Evolutionary conservation across 1,284 basidiomycete species (phyloP).

Genomic region (Macrocystidia cucumis): DNA sequence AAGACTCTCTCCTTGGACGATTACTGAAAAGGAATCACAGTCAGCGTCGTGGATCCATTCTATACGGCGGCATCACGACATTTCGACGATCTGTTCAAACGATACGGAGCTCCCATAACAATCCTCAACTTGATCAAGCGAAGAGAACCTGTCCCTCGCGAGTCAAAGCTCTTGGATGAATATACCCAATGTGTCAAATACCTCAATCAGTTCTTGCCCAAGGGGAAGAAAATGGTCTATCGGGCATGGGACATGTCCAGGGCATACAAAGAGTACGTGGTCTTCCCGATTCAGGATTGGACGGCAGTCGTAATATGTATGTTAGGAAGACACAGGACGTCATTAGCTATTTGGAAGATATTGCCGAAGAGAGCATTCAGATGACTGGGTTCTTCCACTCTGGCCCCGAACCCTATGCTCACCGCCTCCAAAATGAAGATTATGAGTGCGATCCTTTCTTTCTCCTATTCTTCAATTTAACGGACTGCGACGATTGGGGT

Average conservation of each 20-base stretch:
- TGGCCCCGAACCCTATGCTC: slow-evolving; percentile 70
- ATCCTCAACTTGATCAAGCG: slow-evolving; percentile 97
- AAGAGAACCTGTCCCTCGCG: slow-evolving; percentile 74
- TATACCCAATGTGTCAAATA: slow-evolving; percentile 92
- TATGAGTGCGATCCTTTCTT: slow-evolving; percentile 25
- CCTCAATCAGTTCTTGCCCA: slow-evolving; percentile 92
- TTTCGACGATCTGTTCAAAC: slow-evolving; percentile 87
- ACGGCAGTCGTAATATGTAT: slow-evolving; percentile 1
- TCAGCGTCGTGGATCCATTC: slow-evolving; percentile 93
- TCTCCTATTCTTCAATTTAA: background rate
- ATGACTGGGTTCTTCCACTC: slow-evolving; percentile 94
- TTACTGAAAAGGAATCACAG: slow-evolving; percentile 29
- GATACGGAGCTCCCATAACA: slow-evolving; percentile 88
- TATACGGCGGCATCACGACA: slow-evolving; percentile 91
- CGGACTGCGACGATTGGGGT: background rate
- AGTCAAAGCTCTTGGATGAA: slow-evolving; percentile 89
- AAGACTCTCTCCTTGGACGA: background rate
- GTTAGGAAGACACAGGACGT: slow-evolving; percentile 90
- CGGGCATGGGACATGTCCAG: slow-evolving; percentile 96
- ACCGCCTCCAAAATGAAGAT: slow-evolving; percentile 43
- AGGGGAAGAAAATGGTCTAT: slow-evolving; percentile 83
- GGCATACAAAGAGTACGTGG: slow-evolving; percentile 75
- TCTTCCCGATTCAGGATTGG: background rate
- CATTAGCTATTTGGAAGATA: slow-evolving; percentile 91
- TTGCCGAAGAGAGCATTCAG: slow-evolving; percentile 91